A percentile compares a stretch with the other conserved stretches of the same genome.
Conservation (phyloP, 2,329 filamentous ascomycete species). For the Tympanopsis confertula region DNA sequence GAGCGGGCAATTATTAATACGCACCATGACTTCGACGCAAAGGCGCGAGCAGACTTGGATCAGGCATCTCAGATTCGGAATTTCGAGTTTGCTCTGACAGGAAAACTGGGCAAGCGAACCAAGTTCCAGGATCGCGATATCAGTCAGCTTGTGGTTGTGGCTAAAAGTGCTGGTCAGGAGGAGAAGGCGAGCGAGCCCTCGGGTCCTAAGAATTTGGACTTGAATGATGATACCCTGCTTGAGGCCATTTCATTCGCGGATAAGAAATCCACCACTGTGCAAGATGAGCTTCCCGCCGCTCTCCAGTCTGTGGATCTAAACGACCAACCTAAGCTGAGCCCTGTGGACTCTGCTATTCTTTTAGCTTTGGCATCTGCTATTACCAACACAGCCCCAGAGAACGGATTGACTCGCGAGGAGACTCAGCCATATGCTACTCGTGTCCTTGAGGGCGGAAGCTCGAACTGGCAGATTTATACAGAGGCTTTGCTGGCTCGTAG, state of each 20-base stretch:
- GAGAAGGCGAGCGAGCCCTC: conserved; percentile 8
- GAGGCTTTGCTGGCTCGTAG: conserved; percentile 54
- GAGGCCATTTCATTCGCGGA: conserved; percentile 50
- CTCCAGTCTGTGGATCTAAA: conserved; percentile 43
- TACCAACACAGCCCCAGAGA: conserved; percentile 50
- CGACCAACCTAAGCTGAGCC: conserved; percentile 46
- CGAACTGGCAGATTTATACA: conserved; percentile 63
- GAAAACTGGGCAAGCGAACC: conserved; percentile 46
- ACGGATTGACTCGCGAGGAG: conserved; percentile 56
- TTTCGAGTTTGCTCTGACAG: conserved; percentile 54
- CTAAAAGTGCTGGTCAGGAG: conserved; percentile 34
- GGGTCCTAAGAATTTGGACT: conserved; percentile 39
- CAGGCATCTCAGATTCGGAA: conserved; percentile 36
- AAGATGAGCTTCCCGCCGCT: conserved; percentile 29
- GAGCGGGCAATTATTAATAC: conserved; percentile 51
- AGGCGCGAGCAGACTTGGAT: conserved; percentile 45
- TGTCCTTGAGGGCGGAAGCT: conserved; percentile 49
- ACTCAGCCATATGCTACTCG: conserved; percentile 55
- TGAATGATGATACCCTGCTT: conserved; percentile 58
- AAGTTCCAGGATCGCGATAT: conserved; percentile 40
- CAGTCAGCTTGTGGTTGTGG: conserved; percentile 55
- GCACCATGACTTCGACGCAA: conserved; percentile 48
- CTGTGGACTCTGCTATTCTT: conserved; percentile 52
- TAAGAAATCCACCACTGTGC: conserved; percentile 18
- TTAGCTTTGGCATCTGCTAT: conserved; percentile 47